phyloP scores from a whole-genome alignment of 306 rosid genomes.

The Cicer yamashitae region DNA sequence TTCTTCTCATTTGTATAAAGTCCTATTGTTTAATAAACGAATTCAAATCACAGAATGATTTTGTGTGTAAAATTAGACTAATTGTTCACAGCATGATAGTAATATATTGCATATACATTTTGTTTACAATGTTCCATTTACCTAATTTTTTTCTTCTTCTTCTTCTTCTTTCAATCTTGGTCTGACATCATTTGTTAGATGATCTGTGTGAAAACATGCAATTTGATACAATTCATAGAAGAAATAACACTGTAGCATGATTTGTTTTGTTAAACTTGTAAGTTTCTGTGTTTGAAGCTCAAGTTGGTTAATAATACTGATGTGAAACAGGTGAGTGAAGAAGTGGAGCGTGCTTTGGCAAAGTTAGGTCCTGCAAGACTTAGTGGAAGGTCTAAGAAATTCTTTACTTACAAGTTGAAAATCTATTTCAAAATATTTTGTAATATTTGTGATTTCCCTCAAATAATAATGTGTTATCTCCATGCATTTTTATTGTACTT shows the following conservation, averaged over 20 bases:
- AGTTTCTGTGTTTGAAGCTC: slow-evolving; percentile 35
- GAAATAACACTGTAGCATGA: neutral
- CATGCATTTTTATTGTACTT: slow-evolving; percentile 26
- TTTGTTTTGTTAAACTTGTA: slow-evolving; percentile 13
- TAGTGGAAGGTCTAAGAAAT: slow-evolving; percentile 67
- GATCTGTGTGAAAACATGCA: slow-evolving; percentile 17
- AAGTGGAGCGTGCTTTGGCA: slow-evolving; percentile 93
- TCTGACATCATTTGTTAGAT: neutral
- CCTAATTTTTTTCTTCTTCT: neutral
- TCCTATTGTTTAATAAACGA: neutral
- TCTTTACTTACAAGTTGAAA: slow-evolving; percentile 31
- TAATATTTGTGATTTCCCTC: slow-evolving; percentile 24
- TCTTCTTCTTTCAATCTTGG: slow-evolving; percentile 16
- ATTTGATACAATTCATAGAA: slow-evolving; percentile 34
- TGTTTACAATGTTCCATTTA: neutral
- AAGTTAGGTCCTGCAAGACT: slow-evolving; percentile 86
- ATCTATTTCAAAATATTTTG: slow-evolving; percentile 35
- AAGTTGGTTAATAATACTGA: slow-evolving; percentile 27
- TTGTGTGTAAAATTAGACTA: slow-evolving; percentile 4
- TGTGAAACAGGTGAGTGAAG: slow-evolving; percentile 87
- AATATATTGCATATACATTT: slow-evolving; percentile 4
- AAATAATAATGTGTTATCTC: slow-evolving; percentile 16
- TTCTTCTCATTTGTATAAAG: neutral
- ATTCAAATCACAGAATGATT: neutral
- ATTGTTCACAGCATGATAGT: slow-evolving; percentile 1